phyloP scores from a whole-genome alignment of 2,329 filamentous ascomycete genomes.

The Pestalotiopsis sp. region DNA sequence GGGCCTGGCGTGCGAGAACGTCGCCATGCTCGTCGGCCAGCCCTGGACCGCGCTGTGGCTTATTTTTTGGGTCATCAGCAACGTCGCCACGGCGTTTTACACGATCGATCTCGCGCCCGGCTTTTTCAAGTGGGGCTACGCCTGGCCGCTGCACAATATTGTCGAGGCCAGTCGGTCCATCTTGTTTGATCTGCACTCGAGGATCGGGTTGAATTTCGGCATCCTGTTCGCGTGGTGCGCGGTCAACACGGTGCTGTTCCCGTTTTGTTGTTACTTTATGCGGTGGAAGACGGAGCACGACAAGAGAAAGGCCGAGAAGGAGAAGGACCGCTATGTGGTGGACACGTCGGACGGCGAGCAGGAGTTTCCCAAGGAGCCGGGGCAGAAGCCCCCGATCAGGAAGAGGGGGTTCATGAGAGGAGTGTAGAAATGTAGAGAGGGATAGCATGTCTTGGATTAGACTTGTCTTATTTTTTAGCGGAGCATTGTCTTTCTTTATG shows the following conservation, averaged over 20 bases:
- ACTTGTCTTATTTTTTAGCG: not conserved
- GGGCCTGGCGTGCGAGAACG: slow-evolving; percentile 64
- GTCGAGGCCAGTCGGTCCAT: slow-evolving; percentile 60
- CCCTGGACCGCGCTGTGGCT: slow-evolving; percentile 63
- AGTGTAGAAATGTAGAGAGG: not conserved
- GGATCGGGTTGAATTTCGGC: slow-evolving; percentile 61
- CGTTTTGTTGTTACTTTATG: slow-evolving; percentile 44
- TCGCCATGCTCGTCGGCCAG: slow-evolving; percentile 60
- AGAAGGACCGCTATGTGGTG: slow-evolving; percentile 28
- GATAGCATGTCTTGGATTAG: not conserved
- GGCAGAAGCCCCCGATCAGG: slow-evolving; percentile 26
- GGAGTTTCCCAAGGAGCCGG: slow-evolving; percentile 28
- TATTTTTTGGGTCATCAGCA: slow-evolving; percentile 68
- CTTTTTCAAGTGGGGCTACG: slow-evolving; percentile 64
- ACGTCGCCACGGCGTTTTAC: slow-evolving; percentile 62
- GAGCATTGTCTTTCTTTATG: not conserved
- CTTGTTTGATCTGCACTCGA: slow-evolving; percentile 58
- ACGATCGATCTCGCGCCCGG: slow-evolving; percentile 55
- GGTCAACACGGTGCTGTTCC: slow-evolving; percentile 54
- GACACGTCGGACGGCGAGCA: slow-evolving; percentile 23
- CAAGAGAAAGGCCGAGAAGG: slow-evolving; percentile 22
- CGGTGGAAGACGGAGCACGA: slow-evolving; percentile 38
- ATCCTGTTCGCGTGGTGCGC: slow-evolving; percentile 59
- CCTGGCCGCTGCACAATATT: slow-evolving; percentile 63
- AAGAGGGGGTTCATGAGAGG: slow-evolving; percentile 18